Conservation (phyloP, 225 moss, liverwort and hornwort genomes). For the Climacium dendroides region DNA sequence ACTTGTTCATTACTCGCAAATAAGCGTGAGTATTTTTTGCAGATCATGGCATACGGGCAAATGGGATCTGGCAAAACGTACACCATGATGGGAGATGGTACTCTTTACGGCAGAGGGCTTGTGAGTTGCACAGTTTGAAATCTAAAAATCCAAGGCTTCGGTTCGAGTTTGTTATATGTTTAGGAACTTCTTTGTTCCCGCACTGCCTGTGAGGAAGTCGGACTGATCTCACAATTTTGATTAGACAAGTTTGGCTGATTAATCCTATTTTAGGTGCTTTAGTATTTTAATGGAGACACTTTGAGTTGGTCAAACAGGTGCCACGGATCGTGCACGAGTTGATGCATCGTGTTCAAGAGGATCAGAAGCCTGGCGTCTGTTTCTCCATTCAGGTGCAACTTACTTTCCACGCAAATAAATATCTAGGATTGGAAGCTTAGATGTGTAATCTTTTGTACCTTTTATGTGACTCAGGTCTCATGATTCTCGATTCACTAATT, state of each 20-base stretch:
- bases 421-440: neutral
- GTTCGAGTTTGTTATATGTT: neutral
- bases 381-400: constrained; percentile 59
- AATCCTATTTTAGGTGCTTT: neutral
- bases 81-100: constrained; percentile 75
- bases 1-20: constrained; percentile 28
- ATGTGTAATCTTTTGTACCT: neutral
- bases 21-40: neutral
- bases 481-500: neutral
- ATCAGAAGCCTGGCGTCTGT: constrained; percentile 15
- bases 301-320: constrained; percentile 20
- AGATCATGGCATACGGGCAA: constrained; percentile 77
- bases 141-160: neutral
- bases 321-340: constrained; percentile 60
- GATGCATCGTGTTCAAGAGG: constrained; percentile 46
- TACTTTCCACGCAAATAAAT: neutral
- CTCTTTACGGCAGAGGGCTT: constrained; percentile 48
- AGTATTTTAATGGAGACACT: neutral
- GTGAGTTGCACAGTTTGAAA: constrained; percentile 26
- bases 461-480: neutral
- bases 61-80: constrained; percentile 70
- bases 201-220: neutral
- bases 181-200: neutral
- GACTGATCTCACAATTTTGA: neutral
- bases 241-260: neutral